A percentile compares a stretch with the other conserved stretches of the same genome.
Evolutionary conservation across 1,284 basidiomycete genomes (phyloP).

Genomic region (Heterobasidion parviporum): DNA sequence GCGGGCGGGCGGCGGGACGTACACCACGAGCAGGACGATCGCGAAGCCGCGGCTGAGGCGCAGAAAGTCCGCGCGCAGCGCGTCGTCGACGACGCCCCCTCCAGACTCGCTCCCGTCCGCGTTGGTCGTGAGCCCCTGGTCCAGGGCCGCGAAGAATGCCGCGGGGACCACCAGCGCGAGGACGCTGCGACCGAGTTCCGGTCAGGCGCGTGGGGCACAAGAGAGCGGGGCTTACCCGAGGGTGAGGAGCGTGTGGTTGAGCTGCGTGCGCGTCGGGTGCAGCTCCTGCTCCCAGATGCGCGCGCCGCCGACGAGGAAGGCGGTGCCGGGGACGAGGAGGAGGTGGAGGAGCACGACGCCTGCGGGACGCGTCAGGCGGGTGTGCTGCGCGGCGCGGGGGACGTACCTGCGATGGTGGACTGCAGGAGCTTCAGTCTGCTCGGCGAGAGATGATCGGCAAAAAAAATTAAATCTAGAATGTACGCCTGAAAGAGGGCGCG

Average conservation of each 20-base stretch:
- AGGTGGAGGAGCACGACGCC: slow-evolving; percentile 57
- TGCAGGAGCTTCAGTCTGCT: slow-evolving; percentile 45
- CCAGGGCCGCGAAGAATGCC: slow-evolving; percentile 57
- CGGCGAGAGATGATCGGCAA: slow-evolving; percentile 11
- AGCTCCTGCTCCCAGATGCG: slow-evolving; percentile 37
- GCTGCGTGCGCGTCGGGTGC: slow-evolving; percentile 41
- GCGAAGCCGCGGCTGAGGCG: slow-evolving; percentile 55
- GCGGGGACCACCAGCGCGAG: slow-evolving; percentile 53
- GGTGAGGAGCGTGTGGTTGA: slow-evolving; percentile 58
- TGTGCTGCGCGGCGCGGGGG: neutral
- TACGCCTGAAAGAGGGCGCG: neutral
- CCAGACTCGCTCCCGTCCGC: slow-evolving; percentile 11
- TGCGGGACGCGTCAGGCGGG: slow-evolving; percentile 12
- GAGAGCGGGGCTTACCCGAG: slow-evolving; percentile 39
- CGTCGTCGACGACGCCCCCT: slow-evolving; percentile 25
- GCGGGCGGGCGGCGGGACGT: slow-evolving; percentile 15
- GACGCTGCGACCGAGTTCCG: slow-evolving; percentile 30
- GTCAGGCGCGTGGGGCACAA: neutral
- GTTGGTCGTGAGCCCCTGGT: slow-evolving; percentile 25
- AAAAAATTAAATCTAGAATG: neutral
- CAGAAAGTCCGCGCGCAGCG: slow-evolving; percentile 37
- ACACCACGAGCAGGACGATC: slow-evolving; percentile 49
- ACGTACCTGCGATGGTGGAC: slow-evolving; percentile 47
- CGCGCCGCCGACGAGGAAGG: slow-evolving; percentile 56
- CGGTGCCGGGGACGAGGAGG: slow-evolving; percentile 49